Evolutionary conservation across 2,329 filamentous ascomycete genomes (phyloP).

Genomic region (Colletotrichum siamense): DNA sequence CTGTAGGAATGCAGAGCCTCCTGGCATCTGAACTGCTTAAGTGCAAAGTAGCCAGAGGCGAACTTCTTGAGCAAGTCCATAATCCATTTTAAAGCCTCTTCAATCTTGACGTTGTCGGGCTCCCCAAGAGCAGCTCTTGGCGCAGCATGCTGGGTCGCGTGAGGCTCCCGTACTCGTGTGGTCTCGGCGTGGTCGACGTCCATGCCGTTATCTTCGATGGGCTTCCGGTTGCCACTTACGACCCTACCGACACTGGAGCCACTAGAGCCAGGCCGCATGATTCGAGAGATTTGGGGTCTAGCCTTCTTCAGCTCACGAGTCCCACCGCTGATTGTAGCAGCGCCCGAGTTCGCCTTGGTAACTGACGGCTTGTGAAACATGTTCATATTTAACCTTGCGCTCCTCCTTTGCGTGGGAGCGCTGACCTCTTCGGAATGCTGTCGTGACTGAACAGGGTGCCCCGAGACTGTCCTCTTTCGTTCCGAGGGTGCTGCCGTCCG

Average conservation of each 20-base stretch:
- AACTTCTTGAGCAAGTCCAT: constrained; percentile 84
- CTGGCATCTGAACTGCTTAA: constrained; percentile 79
- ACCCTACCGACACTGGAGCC: constrained; percentile 80
- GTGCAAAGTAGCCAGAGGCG: constrained; percentile 77
- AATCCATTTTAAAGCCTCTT: constrained; percentile 78
- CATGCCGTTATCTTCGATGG: constrained; percentile 67
- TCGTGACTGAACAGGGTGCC: constrained; percentile 67
- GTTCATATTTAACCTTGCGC: constrained; percentile 73
- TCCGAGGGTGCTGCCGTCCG: constrained; percentile 58
- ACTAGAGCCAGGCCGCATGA: constrained; percentile 70
- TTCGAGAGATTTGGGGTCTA: constrained; percentile 72
- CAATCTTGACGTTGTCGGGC: constrained; percentile 66
- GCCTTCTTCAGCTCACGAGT: constrained; percentile 83
- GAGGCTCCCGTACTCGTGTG: constrained; percentile 49
- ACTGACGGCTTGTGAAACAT: constrained; percentile 70
- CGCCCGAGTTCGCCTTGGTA: constrained; percentile 65
- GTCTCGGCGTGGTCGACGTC: constrained; percentile 73
- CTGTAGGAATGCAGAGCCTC: constrained; percentile 79
- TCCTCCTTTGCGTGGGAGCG: constrained; percentile 67
- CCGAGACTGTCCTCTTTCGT: constrained; percentile 91
- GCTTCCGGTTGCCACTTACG: constrained; percentile 89
- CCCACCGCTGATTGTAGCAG: constrained; percentile 62
- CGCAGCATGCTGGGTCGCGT: constrained; percentile 35
- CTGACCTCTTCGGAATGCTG: constrained; percentile 64
- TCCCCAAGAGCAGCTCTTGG: constrained; percentile 42